Evolutionary conservation across 805 yeast genomes (phyloP).

Genomic region (Zygosaccharomyces pseudorouxii): DNA sequence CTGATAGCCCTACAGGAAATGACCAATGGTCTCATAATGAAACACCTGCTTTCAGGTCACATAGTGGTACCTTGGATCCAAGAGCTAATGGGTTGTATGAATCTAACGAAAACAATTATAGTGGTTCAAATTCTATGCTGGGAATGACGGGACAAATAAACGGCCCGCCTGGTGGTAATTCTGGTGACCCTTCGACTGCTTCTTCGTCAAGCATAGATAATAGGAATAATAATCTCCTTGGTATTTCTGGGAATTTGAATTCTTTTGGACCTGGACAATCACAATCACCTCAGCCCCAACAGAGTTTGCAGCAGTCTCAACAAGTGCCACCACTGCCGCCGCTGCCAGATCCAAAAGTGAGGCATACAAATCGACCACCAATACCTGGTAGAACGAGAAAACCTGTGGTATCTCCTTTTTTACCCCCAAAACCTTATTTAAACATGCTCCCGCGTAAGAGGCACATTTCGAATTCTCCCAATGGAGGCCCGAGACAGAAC

Average conservation of each 20-base stretch:
- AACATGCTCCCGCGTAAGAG: conserved; percentile 30
- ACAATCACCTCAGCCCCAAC: neutral
- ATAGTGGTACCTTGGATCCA: conserved; percentile 4
- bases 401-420: conserved; percentile 31
- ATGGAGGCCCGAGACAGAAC: neutral
- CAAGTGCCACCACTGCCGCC: conserved; percentile 16
- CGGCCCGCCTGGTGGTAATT: conserved; percentile 1
- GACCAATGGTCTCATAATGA: neutral
- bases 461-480: conserved; percentile 11
- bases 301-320: neutral
- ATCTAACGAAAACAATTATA: neutral
- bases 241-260: conserved; percentile 4
- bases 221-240: neutral
- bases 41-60: neutral
- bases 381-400: conserved; percentile 14
- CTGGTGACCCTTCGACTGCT: neutral
- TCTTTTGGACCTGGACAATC: conserved; percentile 1
- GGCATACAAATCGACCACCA: conserved; percentile 4
- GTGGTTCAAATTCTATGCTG: conserved; percentile 8
- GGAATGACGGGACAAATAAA: conserved; percentile 14
- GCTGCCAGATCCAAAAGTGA: conserved; percentile 7
- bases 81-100: neutral
- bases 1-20: neutral
- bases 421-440: conserved; percentile 30
- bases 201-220: neutral